Evolutionary conservation across 305 asterid genomes (phyloP), one percentile per base, ranked within the genome.

Genomic region (Withania somnifera): DNA sequence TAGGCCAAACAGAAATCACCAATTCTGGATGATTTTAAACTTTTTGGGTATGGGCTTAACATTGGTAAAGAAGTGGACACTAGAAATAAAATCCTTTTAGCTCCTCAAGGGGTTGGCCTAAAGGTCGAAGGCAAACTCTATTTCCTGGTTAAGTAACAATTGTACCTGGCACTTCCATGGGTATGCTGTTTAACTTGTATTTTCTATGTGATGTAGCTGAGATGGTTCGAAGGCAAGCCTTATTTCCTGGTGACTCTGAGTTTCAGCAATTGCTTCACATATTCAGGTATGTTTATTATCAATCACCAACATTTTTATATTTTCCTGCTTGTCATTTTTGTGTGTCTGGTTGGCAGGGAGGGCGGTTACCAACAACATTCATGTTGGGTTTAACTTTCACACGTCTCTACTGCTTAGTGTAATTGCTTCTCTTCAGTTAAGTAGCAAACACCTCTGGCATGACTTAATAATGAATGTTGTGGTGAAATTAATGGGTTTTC

Each of bases 211-310:
- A 47, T 86, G 86, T 89, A 92, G 99, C 98, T 53, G 98, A 95
- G 90, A 94, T 95, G 99, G 97, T 61, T 20, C 88, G 97, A 83
- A 88, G 96, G 78, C 98, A 95, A 83, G 95, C 98, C 19, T 85
- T 95, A 84, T 95, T 95, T 85, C 94, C 97, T 6, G 99, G 99
- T 9, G 99, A 95, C 81, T 94, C 98, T 1, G 99, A 95, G 85
- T 95, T 91, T 81, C 99, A 95, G 82, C 99, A 95, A 63, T 88
- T 95, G 86, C 96, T 95, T 78, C 96, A 94, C 86, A 95, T 95
- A 61, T 95, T 94, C 85, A 93, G 97, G 97, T 93, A 42, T n/a
- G 47, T 26, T 51, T 9, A 54, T 10, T 22, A 24, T 11, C 84
- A 11, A 22, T 60, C 17, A 24, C 71, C 4, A 36, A 36, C 47